These are phyloP conservation scores for Cenchrus fungigraminus DNA, from an alignment of 176 grass and related monocot genomes.

Conservation along the genomic window DNA sequence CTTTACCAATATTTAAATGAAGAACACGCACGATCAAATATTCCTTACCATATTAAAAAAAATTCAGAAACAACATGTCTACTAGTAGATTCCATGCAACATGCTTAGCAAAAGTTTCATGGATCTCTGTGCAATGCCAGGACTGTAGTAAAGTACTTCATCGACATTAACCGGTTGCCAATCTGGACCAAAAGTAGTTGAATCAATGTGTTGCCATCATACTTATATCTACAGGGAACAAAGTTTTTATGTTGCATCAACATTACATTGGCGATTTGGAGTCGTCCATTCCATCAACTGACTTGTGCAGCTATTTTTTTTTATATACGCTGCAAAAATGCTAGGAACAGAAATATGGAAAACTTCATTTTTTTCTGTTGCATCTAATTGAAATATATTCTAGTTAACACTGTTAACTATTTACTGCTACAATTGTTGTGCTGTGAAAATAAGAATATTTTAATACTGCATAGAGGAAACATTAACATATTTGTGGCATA, in stretches of 20 bases:
- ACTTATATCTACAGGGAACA: neutral
- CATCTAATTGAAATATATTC: neutral
- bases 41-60: neutral
- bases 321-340: neutral
- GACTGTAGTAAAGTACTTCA: neutral
- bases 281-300: neutral
- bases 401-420: neutral
- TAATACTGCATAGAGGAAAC: no score
- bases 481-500: no score
- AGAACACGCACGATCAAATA: constrained; percentile 20
- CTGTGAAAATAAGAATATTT: no score
- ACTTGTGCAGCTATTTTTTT: neutral
- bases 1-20: neutral
- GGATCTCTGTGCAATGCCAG: neutral
- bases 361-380: neutral
- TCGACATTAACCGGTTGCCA: neutral
- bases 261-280: neutral
- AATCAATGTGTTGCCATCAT: neutral
- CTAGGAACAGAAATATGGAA: neutral
- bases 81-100: neutral
- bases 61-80: constrained; percentile 26
- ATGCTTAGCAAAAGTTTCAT: constrained; percentile 5
- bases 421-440: no score
- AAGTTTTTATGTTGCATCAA: neutral
- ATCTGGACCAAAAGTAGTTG: neutral